These are phyloP conservation scores for Apocynum venetum DNA, from an alignment of 257 asterid genomes.

Conservation along the genomic window DNA sequence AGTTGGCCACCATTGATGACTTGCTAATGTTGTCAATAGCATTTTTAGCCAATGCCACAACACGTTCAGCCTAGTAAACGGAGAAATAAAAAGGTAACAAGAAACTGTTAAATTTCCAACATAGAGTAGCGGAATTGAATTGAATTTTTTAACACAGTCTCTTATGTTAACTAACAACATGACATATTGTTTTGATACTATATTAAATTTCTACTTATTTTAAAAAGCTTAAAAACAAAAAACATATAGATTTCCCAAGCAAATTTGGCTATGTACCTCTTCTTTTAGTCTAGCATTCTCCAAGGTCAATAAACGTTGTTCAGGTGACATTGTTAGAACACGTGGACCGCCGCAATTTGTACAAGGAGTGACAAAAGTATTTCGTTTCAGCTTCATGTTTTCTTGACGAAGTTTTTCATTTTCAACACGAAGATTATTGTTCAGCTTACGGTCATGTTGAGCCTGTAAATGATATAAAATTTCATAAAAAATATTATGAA, in stretches of 20 bases:
- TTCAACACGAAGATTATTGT: constrained; percentile 14
- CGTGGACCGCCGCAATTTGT: constrained; percentile 3
- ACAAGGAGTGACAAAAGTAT: constrained; percentile 4
- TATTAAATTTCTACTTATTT: too few relatives aligned
- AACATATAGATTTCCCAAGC: too few relatives aligned
- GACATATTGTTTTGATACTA: too few relatives aligned
- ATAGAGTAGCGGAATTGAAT: too few relatives aligned
- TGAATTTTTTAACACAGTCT: too few relatives aligned
- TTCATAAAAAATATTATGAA: too few relatives aligned
- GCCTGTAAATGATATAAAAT: neutral
- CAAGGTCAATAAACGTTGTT: constrained; percentile 5
- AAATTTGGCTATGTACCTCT: constrained; percentile 12
- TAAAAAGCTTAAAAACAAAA: too few relatives aligned
- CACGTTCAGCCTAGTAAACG: neutral
- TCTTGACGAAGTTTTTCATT: constrained; percentile 23
- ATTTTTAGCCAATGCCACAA: neutral
- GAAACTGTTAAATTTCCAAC: too few relatives aligned
- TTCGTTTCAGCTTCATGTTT: constrained; percentile 12
- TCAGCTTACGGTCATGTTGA: constrained; percentile 16
- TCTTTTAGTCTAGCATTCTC: constrained; percentile 17
- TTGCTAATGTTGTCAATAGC: neutral
- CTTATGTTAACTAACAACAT: too few relatives aligned
- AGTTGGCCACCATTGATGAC: neutral
- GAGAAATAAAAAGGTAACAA: neutral
- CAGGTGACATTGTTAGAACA: neutral